Evolutionary conservation across 257 asterid genomes (phyloP), one percentile per base, ranked within the genome.

Genomic region (Nicotiana benthamiana): DNA sequence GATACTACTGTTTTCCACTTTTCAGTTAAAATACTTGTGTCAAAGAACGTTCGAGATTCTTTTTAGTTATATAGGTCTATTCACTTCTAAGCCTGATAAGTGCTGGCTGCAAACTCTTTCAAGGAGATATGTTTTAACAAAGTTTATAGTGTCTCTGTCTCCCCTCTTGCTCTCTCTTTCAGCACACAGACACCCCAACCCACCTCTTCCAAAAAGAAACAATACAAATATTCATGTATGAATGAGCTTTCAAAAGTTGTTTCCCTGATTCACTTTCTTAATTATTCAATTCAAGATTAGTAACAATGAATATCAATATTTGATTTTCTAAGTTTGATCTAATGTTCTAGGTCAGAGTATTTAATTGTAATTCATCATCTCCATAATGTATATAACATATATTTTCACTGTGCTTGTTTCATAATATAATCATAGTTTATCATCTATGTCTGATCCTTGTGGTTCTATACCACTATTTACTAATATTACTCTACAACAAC

Each of bases 401-500:
- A 9, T 40, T 40, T 40, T 40, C 48, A 40, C 48, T 40, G 48
- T 56, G 62, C 26, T 18, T 9, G 27, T 56, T 56, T 56, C 62
- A 56, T n/a, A 56, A 56, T 53, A n/a, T 18, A 56, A 56, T 56
- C 22, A 5, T 60, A 10, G 8, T 15, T 43, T 70, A 6, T 70
- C 13, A 59, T 70, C 36, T 13, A 6, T 70, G 36, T 70, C 57
- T 70, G 59, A 70, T 70, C 32, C 48, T 43, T 12, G 59, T 40
- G n/a, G 77, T 70, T 43, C 22, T 46, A 70, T 70, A 36, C 12
- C 6, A 43, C 59, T 43, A 27, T 57, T 54, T 83, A 63, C 57
- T 77, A 70, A 66, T 83, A 61, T 54, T 63, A 26, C 75, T 80
- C 26, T 53, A 54, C n/a, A n/a, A n/a, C n/a, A n/a, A n/a, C n/a